These are phyloP conservation scores for Mucor irregularis DNA, from an alignment of 371 early-diverging fungal species.

Conservation along the genomic window DNA sequence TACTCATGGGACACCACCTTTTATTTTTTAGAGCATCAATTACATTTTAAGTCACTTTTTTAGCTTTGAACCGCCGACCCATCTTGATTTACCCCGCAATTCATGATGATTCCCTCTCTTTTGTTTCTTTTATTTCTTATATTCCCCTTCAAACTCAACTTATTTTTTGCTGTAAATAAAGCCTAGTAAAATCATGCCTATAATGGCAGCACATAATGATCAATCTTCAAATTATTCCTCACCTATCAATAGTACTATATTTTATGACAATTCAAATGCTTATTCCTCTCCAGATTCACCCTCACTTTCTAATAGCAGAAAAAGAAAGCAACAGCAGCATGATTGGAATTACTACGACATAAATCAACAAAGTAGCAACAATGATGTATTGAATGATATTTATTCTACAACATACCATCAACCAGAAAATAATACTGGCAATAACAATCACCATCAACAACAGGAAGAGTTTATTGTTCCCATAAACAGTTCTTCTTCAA, in stretches of 20 bases:
- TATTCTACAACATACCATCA: neutral
- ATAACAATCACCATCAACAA: neutral
- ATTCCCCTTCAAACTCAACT: neutral
- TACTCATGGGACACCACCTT: constrained; percentile 12
- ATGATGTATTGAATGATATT: neutral
- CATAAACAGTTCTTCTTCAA: neutral
- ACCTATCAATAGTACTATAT: neutral
- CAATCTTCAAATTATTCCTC: constrained; percentile 1
- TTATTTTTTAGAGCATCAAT: too few species aligned
- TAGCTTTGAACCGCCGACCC: neutral
- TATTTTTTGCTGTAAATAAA: neutral
- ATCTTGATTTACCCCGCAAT: constrained; percentile 21
- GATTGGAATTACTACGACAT: neutral
- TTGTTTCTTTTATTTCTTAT: constrained; percentile 3
- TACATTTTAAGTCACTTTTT: neutral
- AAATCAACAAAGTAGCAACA: neutral
- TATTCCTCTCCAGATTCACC: constrained; percentile 13
- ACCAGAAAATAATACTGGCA: neutral
- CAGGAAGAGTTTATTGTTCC: neutral
- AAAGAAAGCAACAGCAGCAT: constrained; percentile 3
- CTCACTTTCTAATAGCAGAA: neutral
- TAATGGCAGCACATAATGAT: constrained; percentile 14
- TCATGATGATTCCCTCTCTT: neutral
- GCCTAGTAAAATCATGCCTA: constrained; percentile 3
- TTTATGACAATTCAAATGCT: constrained; percentile 1